Base-by-base conservation (phyloP, 2,329 filamentous ascomycete genomes). In the Colletotrichum salicis region DNA sequence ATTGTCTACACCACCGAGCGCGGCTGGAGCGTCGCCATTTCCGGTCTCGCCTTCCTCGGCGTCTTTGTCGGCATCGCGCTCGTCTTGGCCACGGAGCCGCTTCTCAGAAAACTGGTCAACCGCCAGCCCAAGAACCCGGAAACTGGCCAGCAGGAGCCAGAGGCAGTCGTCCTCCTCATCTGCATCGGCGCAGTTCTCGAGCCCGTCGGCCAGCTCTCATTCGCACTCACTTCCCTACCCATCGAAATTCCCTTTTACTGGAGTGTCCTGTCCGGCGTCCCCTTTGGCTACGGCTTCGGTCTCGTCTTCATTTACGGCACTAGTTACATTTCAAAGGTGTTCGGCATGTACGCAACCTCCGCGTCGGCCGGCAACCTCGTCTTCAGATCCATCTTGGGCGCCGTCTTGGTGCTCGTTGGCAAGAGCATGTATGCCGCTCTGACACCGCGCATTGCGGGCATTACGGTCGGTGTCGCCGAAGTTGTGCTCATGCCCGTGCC, bases 251-350 rank as follows among this genome's bases (percentile, higher is more conserved):
- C 89, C 74, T 92, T 89, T 87, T 86, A 91, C 41, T 84, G 85
- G 24, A 89, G 90, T 4, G 86, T 92, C 37, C 78, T 91, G 0
- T 89, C 89, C 0, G 90, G 90, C 1, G 84, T 92, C 1, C 88
- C 89, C 0, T 92, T 92, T 74, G 90, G 90, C 2, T 84, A 86
- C 0, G 90, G 90, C 2, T 92, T 91, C 72, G 87, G 85, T 11
- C 86, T 84, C 7, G 88, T 92, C 15, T 92, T 92, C 79, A 92
- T 92, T 75, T 92, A 92, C 74, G 86, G 88, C 0, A 87, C 85
- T 1, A 92, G 89, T 69, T 92, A 92, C 77, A 82, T 92, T 13
- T 88, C 90, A 0, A 83, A 88, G 74, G 88, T 86, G n/a, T 92
- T 92, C 73, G 89, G 88, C 27, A 88, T 92, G 75, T 92, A 90